Conservation (phyloP, 2,329 filamentous ascomycete genomes). For the Paramyrothecium roridum region DNA sequence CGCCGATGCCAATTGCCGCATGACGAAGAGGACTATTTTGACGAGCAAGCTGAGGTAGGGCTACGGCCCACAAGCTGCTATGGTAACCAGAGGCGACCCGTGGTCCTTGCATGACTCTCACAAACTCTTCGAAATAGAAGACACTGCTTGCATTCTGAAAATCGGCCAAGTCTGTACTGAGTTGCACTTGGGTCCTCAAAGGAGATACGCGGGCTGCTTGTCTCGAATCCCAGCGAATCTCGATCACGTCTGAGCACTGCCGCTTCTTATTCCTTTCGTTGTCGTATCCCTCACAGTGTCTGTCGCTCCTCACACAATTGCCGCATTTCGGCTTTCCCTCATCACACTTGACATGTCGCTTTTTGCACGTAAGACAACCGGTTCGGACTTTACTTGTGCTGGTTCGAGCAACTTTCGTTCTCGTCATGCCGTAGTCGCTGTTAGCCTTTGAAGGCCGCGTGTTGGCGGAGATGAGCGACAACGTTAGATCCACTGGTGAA, state of each 20-base stretch:
- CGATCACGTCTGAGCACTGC: slow-evolving; percentile 4
- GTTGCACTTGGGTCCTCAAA: slow-evolving; percentile 3
- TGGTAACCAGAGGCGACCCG: slow-evolving; percentile 22
- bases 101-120: slow-evolving; percentile 18
- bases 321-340: slow-evolving; percentile 29
- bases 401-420: not conserved
- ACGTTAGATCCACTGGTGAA: no score
- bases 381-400: not conserved
- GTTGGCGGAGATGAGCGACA: no score
- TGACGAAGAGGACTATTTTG: slow-evolving; percentile 21
- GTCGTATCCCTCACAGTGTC: slow-evolving; percentile 27
- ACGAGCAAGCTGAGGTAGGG: slow-evolving; percentile 24
- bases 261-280: not conserved
- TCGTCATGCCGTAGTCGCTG: not conserved
- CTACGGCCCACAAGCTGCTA: slow-evolving; percentile 22
- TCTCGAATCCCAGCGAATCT: slow-evolving; percentile 20
- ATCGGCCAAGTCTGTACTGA: slow-evolving; percentile 7
- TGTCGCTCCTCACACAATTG: slow-evolving; percentile 30
- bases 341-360: slow-evolving; percentile 32
- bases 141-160: slow-evolving; percentile 9
- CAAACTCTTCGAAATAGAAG: slow-evolving; percentile 27
- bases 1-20: slow-evolving; percentile 28
- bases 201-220: not conserved
- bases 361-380: slow-evolving; percentile 12
- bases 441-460: no score